Conservation (phyloP, 2,329 filamentous ascomycete genomes). For the Penicillium sp. region DNA sequence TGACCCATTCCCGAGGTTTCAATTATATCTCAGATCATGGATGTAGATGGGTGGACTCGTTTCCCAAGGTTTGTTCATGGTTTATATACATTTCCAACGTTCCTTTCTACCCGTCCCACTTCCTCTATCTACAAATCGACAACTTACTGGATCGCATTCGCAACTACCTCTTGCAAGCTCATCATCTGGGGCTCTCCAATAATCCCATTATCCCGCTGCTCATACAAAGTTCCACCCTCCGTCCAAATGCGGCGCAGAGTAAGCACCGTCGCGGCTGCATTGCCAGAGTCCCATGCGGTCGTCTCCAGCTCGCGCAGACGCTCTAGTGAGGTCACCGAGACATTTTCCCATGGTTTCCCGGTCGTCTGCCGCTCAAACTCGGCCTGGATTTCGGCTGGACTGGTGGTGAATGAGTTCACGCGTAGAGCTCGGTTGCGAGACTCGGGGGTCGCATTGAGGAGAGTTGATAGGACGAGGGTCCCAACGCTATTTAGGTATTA, state of each 20-base stretch:
- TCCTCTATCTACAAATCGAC: conserved; percentile 12
- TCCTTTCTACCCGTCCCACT: neutral
- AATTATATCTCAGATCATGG: too few relatives aligned
- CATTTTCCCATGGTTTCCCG: conserved; percentile 54
- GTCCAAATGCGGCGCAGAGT: conserved; percentile 74
- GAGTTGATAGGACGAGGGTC: conserved; percentile 65
- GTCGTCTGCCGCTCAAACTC: conserved; percentile 71
- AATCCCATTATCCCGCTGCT: conserved; percentile 66
- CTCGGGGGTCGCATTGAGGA: conserved; percentile 57
- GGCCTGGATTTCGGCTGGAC: conserved; percentile 64
- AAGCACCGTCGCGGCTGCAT: conserved; percentile 57
- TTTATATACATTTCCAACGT: conserved; percentile 1
- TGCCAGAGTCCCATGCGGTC: conserved; percentile 60
- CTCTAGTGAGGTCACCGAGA: conserved; percentile 58
- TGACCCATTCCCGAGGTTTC: too few relatives aligned
- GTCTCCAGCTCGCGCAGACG: conserved; percentile 62
- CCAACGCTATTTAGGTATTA: conserved; percentile 58
- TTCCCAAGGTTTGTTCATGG: neutral
- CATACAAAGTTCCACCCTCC: conserved; percentile 72
- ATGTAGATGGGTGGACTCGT: conserved; percentile 2
- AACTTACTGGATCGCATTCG: conserved; percentile 25
- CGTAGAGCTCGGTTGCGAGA: conserved; percentile 63
- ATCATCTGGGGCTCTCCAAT: conserved; percentile 61
- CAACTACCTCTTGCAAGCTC: conserved; percentile 55
- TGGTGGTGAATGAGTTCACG: conserved; percentile 73